Evolutionary conservation across 306 rosid genomes (phyloP).

Genomic region (Rosa lucieae): DNA sequence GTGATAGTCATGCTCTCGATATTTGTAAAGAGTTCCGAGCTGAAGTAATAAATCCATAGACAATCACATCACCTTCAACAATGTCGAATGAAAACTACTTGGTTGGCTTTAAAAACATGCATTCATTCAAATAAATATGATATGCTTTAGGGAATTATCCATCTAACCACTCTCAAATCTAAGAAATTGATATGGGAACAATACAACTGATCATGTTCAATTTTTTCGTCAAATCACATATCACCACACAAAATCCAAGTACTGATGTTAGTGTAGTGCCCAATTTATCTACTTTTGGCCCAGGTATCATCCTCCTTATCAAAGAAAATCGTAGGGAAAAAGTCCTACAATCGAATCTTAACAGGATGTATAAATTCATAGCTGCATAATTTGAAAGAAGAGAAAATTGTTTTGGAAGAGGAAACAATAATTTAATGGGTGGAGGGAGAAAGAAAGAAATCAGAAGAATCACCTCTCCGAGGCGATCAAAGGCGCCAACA

Average conservation of each 20-base stretch:
- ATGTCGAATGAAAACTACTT: neutral
- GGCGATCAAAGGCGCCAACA: constrained; percentile 92
- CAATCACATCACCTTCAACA: neutral
- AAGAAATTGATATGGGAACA: neutral
- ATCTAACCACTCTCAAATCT: neutral
- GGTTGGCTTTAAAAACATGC: neutral
- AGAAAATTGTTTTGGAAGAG: neutral
- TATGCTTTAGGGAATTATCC: neutral
- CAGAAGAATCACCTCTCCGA: constrained; percentile 74
- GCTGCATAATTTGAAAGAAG: constrained; percentile 4
- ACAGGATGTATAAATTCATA: neutral
- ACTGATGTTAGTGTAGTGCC: neutral
- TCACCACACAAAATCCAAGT: constrained; percentile 1
- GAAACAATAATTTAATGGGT: constrained; percentile 1
- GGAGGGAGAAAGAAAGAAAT: constrained; percentile 13
- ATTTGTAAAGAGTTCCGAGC: neutral
- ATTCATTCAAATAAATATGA: neutral
- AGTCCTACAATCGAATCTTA: neutral
- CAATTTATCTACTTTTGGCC: neutral
- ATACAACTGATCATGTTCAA: neutral
- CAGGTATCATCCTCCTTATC: neutral
- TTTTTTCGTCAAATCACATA: neutral
- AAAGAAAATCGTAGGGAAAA: constrained; percentile 1
- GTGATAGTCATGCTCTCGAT: constrained; percentile 1
- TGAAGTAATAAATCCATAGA: neutral